phyloP scores from a whole-genome alignment of 1,139 yeast genomes.

The Suhomyces bolitotheri region DNA sequence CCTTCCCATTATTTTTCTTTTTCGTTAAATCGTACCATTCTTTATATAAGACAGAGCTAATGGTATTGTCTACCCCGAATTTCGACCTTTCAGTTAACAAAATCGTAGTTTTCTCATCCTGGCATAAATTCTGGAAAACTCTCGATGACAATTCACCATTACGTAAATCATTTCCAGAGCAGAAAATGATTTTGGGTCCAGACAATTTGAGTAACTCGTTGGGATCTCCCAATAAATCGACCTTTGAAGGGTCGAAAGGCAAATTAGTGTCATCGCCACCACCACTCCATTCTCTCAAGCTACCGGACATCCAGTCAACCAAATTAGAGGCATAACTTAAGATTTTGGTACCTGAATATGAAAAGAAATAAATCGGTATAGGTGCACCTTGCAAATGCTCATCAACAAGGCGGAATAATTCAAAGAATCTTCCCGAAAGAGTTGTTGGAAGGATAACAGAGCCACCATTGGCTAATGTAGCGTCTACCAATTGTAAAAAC shows the following conservation, averaged over 20 bases:
- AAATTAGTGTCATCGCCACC: slow-evolving; percentile 41
- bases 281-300: slow-evolving; percentile 75
- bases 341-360: slow-evolving; percentile 79
- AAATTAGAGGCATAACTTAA: slow-evolving; percentile 82
- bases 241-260: slow-evolving; percentile 72
- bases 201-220: slow-evolving; percentile 55
- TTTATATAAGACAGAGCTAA: slow-evolving; percentile 44
- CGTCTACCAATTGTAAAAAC: slow-evolving; percentile 62
- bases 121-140: slow-evolving; percentile 59
- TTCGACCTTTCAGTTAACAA: slow-evolving; percentile 67
- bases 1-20: slow-evolving; percentile 37
- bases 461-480: slow-evolving; percentile 69
- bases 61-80: slow-evolving; percentile 29
- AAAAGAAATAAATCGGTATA: slow-evolving; percentile 70
- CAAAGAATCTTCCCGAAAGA: slow-evolving; percentile 80
- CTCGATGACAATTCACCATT: slow-evolving; percentile 63
- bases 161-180: slow-evolving; percentile 70
- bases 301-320: slow-evolving; percentile 93
- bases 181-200: slow-evolving; percentile 82
- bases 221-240: slow-evolving; percentile 56
- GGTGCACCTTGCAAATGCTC: slow-evolving; percentile 55
- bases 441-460: slow-evolving; percentile 82
- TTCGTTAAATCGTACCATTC: slow-evolving; percentile 56
- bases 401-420: slow-evolving; percentile 71
- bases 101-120: slow-evolving; percentile 65